A percentile compares a stretch with the other conserved stretches of the same genome.
phyloP scores from a whole-genome alignment of 306 rosid genomes.

The Vicia villosa region DNA sequence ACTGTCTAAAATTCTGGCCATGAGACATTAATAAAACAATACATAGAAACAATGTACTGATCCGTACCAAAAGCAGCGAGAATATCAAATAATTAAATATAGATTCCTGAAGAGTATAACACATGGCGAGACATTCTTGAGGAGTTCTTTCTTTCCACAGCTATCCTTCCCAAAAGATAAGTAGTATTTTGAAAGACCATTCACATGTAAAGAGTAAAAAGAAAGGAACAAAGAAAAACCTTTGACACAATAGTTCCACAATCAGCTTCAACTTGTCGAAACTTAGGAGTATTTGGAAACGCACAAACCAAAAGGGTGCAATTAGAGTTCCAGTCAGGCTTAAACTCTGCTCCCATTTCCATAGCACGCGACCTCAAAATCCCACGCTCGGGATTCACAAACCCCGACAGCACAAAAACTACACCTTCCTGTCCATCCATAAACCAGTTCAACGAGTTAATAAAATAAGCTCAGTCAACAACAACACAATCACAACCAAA shows the following conservation, averaged over 20 bases:
- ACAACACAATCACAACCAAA: slow-evolving; percentile 20
- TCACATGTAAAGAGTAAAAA: slow-evolving; percentile 3
- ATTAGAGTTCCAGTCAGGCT: slow-evolving; percentile 81
- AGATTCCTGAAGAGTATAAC: neutral
- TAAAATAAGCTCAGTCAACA: slow-evolving; percentile 26
- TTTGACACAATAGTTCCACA: slow-evolving; percentile 88
- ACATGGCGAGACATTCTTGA: too few species aligned
- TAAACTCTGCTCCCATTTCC: slow-evolving; percentile 95
- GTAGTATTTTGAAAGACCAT: neutral
- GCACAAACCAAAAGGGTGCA: slow-evolving; percentile 95
- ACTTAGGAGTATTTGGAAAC: slow-evolving; percentile 86
- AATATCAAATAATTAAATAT: neutral
- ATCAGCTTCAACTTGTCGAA: slow-evolving; percentile 86
- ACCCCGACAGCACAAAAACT: slow-evolving; percentile 87
- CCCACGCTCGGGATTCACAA: slow-evolving; percentile 93
- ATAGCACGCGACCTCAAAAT: slow-evolving; percentile 76
- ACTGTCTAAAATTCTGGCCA: neutral
- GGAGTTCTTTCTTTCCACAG: slow-evolving; percentile 2
- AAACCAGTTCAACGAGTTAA: slow-evolving; percentile 8
- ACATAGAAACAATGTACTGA: slow-evolving; percentile 2
- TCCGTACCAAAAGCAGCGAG: neutral
- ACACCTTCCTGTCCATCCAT: slow-evolving; percentile 79
- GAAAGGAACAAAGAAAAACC: slow-evolving; percentile 48
- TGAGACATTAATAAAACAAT: neutral
- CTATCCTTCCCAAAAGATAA: slow-evolving; percentile 24